Base-by-base conservation (phyloP, 495 filamentous ascomycete species). In the Podospora tetraspora region DNA sequence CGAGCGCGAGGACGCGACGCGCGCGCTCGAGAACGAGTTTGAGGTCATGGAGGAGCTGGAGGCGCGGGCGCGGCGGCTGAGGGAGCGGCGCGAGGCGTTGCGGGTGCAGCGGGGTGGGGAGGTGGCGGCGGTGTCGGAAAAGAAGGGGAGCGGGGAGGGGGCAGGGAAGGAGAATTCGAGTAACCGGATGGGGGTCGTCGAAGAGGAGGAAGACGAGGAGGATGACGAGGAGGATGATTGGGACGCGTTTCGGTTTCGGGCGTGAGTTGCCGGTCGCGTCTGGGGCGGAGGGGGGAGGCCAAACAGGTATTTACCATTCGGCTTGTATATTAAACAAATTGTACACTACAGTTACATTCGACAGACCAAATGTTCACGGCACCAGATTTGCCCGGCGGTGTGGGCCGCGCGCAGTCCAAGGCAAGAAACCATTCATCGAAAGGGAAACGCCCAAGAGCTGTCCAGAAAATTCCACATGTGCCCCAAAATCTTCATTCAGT, bases 41-140 rank as follows among this genome's bases (percentile, higher is more conserved):
- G 95, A 96, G 63, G 89, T 95, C 75, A 97, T 98, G 94, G 92
- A 95, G 75, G 87, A 87, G 64, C 84, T 97, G 59, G 95, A 97
- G 78, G 87, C 88, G 71, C 85, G 94, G 56, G 91, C 97, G 9
- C 82, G 84, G 72, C 86, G 83, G 72, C 77, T 99, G 68, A 90
- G 93, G 73, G 90, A 94, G 71, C 88, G 81, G 60, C 77, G 88
- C 56, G 86, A 86, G 69, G 82, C 79, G 24, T 69, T 87, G 70
- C 72, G 81, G 76, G 27, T 79, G 71, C 24, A 74, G 70, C 19
- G 75, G 67, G 13, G 72, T 69, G 25, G 69, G 69, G 60, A 71
- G 16, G 71, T 3, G 24, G 21, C 63, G 9, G 9, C 66, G 66
- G 75, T 74, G 63, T 73, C 72, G 13, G 69, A 73, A 32, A 66